Percentiles rank a stretch among this genome's conserved stretches.
Conservation (phyloP, 768 basidiomycete genomes). For the Xerocomus spinulosus region DNA sequence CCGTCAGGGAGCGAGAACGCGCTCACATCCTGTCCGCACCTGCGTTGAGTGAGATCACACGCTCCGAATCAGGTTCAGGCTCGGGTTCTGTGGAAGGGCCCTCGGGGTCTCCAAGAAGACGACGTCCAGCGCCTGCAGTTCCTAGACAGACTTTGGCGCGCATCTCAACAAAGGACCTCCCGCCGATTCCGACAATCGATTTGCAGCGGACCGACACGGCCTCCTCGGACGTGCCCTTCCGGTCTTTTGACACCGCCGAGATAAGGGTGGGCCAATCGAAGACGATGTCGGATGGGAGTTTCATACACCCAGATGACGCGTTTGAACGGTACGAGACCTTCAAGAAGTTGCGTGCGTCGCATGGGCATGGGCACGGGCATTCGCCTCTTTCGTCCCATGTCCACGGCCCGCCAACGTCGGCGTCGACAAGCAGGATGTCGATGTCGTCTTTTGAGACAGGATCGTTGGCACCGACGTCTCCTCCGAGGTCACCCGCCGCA, state of each 20-base stretch:
- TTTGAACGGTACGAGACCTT: conserved; percentile 89
- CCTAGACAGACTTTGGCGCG: conserved; percentile 16
- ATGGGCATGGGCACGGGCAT: conserved; percentile 3
- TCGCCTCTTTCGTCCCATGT: conserved; percentile 2
- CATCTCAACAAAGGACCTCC: conserved; percentile 47
- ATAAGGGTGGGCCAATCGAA: conserved; percentile 2
- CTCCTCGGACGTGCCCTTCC: neutral
- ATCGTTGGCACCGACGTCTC: conserved; percentile 32
- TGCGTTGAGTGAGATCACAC: neutral
- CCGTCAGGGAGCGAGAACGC: neutral
- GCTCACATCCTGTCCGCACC: neutral
- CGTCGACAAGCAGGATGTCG: conserved; percentile 47
- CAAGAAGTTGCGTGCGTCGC: conserved; percentile 45
- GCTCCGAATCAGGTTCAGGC: conserved; percentile 10
- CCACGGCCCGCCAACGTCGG: conserved; percentile 1
- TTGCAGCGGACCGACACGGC: conserved; percentile 19
- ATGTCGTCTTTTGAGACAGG: conserved; percentile 54
- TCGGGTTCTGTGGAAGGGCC: conserved; percentile 36
- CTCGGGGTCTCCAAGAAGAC: conserved; percentile 31
- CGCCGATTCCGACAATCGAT: conserved; percentile 42
- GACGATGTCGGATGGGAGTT: conserved; percentile 12
- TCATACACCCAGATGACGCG: conserved; percentile 64
- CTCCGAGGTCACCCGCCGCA: conserved; percentile 37
- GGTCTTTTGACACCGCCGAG: neutral
- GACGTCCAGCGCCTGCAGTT: conserved; percentile 24